Conservation (phyloP, 2,329 filamentous ascomycete species). For the Alternaria panax region DNA sequence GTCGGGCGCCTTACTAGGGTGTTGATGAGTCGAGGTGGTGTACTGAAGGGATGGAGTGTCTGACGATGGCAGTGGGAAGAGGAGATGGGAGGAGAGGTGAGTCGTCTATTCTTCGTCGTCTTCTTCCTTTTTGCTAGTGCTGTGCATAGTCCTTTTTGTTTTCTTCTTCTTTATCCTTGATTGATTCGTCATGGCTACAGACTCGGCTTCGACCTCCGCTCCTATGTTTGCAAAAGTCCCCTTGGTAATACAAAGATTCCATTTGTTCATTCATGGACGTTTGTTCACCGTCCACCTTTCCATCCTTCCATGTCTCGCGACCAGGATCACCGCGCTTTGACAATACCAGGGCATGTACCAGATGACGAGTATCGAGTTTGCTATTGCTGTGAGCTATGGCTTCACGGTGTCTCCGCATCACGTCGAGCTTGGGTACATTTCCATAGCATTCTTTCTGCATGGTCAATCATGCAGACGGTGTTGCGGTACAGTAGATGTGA, state of each 20-base stretch:
- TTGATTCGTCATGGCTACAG: not conserved
- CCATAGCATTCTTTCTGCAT: not conserved
- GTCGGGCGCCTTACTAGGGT: slow-evolving; percentile 39
- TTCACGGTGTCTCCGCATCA: not conserved
- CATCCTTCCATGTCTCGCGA: no score
- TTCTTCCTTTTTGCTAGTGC: not conserved
- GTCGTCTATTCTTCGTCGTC: not conserved
- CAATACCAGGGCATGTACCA: no score
- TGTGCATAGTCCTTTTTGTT: not conserved
- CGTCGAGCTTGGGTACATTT: not conserved
- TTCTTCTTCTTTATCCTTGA: not conserved
- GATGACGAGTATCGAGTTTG: no score
- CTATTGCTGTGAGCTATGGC: not conserved
- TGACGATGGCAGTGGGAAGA: not conserved
- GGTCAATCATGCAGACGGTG: not conserved
- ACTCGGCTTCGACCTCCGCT: not conserved
- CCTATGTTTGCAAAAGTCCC: not conserved
- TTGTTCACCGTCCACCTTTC: no score
- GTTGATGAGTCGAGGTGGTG: not conserved
- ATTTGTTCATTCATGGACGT: not conserved
- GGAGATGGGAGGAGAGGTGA: not conserved
- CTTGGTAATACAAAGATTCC: not conserved
- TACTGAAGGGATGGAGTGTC: not conserved
- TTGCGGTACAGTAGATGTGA: not conserved
- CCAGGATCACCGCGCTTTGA: no score